Base-by-base conservation (phyloP, 345 rosid genomes). In the Litchi chinensis region DNA sequence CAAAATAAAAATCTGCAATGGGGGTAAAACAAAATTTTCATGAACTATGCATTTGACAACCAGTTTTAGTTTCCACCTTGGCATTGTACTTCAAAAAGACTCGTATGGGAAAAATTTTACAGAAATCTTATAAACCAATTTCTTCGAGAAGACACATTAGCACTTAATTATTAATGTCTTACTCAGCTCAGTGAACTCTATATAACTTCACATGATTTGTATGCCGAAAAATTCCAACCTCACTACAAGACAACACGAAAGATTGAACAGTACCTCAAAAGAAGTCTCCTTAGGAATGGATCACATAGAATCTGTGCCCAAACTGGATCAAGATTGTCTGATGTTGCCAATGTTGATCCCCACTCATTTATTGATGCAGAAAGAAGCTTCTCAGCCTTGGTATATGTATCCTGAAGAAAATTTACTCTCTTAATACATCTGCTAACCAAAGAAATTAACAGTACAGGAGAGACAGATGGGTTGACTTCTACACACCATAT, bases 271-370 rank as follows among this genome's bases (percentile, higher is more conserved):
- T 92, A 95, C 99, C 99, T 92, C 76, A 95, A 79, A 82, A 95
- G 87, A 82, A 95, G 92, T 74, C 99, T 85, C 80, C 95, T 84
- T 52, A 95, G 86, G 83, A 95, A 95, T 69, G 95, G 99, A 86
- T 95, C 99, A 78, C 87, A 86, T 65, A 95, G 84, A 79, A 88
- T 84, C 83, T 95, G 98, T 10, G 89, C 93, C 99, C 99, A 95
- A 77, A 95, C 99, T 4, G 89, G 94, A 83, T 93, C 92, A 62
- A 95, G 91, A 59, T 82, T 80, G 60, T 93, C 93, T 66, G 95
- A 88, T 52, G 87, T 72, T 54, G 93, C 95, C 85, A 93, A 85
- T 40, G 87, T 81, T 67, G 84, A 86, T 79, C 98, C 97, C 97
- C 95, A 95, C 44, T 91, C 96, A 81, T 89, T 89, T 83, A 92